These are phyloP conservation scores for Fusarium sulawesiense DNA, from an alignment of 2,329 filamentous ascomycete species.

Conservation along the genomic window DNA sequence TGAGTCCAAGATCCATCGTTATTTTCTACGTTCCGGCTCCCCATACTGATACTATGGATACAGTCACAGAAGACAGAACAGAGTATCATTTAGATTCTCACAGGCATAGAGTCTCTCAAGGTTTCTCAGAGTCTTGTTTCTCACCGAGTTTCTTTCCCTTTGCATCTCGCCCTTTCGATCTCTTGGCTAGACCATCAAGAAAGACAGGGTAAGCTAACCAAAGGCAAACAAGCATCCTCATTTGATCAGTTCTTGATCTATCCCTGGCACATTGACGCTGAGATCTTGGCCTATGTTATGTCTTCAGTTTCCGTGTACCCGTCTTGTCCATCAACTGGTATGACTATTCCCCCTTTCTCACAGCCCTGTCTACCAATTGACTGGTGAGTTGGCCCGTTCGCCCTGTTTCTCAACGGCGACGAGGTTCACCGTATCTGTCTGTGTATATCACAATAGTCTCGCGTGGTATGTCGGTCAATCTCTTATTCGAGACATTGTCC, in stretches of 20 bases:
- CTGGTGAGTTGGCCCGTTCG: constrained; percentile 38
- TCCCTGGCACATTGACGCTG: constrained; percentile 31
- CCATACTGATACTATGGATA: not conserved
- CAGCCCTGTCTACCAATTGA: constrained; percentile 36
- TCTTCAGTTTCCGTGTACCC: constrained; percentile 25
- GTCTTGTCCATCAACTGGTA: constrained; percentile 30
- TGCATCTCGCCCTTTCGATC: constrained; percentile 20
- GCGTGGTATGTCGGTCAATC: constrained; percentile 41
- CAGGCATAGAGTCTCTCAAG: constrained; percentile 10
- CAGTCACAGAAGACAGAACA: not conserved
- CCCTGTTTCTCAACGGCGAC: constrained; percentile 30
- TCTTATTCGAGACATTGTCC: constrained; percentile 29
- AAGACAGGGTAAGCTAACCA: constrained; percentile 28
- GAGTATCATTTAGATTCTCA: not conserved
- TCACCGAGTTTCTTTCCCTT: constrained; percentile 16
- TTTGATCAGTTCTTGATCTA: constrained; percentile 3
- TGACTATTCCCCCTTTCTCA: constrained; percentile 29
- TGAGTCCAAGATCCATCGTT: constrained; percentile 28
- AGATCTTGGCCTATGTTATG: constrained; percentile 22
- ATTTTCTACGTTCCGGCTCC: constrained; percentile 25
- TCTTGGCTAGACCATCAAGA: constrained; percentile 17
- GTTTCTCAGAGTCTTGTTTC: constrained; percentile 5
- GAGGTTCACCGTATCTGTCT: constrained; percentile 34
- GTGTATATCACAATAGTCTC: constrained; percentile 31
- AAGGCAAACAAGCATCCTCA: constrained; percentile 19